A percentile compares a stretch with the other conserved stretches of the same genome.
phyloP scores from a whole-genome alignment of 306 rosid genomes.

The Pachyrhizus erosus region DNA sequence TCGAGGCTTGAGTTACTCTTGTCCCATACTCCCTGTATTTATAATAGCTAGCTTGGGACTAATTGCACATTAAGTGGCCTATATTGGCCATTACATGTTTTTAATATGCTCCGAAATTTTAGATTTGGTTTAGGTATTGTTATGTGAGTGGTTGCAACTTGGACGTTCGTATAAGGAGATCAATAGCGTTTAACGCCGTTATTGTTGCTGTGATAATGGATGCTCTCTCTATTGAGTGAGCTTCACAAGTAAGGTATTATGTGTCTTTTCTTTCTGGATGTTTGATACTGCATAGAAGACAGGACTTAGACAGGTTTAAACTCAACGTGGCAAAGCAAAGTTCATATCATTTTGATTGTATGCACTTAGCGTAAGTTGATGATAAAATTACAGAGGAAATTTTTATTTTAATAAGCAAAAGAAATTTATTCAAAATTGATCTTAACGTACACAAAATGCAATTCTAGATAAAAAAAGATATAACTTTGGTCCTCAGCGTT shows the following conservation, averaged over 20 bases:
- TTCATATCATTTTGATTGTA: no score
- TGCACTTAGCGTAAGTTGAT: no score
- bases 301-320: no score
- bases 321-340: not conserved
- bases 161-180: not conserved
- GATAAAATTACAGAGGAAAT: no score
- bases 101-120: not conserved
- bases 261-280: not conserved
- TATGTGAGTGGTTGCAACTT: constrained; percentile 13
- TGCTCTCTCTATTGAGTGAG: not conserved
- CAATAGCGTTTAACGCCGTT: not conserved
- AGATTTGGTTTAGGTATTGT: not conserved
- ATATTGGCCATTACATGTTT: not conserved
- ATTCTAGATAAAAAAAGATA: no score
- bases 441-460: no score
- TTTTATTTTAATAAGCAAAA: no score
- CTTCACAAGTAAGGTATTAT: not conserved
- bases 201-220: not conserved
- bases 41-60: constrained; percentile 14
- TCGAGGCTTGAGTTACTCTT: constrained; percentile 14
- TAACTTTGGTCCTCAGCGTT: no score
- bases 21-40: not conserved
- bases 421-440: no score
- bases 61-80: no score
- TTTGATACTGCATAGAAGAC: no score